Conservation (phyloP, 257 asterid genomes). For the Solanum ossicruentum region DNA sequence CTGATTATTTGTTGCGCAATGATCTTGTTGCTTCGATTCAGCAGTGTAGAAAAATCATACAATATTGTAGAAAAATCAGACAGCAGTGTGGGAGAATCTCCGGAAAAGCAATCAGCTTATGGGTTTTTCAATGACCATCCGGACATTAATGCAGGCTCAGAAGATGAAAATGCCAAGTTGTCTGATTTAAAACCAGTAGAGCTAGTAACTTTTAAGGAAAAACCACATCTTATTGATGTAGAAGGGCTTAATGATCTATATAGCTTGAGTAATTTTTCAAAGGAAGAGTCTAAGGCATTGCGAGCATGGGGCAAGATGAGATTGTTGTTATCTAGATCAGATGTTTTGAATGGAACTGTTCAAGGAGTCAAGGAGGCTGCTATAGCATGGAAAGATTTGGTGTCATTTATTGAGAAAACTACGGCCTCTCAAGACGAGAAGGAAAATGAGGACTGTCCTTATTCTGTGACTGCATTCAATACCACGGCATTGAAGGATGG, state of each 20-base stretch:
- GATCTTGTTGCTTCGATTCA: conserved; percentile 40
- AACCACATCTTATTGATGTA: conserved; percentile 26
- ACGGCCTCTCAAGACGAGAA: conserved; percentile 10
- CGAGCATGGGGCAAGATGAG: conserved; percentile 59
- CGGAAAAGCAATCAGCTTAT: conserved; percentile 47
- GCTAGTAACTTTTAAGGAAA: conserved; percentile 16
- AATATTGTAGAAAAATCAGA: conserved; percentile 32
- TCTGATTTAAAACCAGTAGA: conserved; percentile 9
- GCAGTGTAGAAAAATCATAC: conserved; percentile 33
- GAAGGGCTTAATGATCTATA: conserved; percentile 47
- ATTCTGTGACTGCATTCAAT: conserved; percentile 30
- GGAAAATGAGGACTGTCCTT: conserved; percentile 32
- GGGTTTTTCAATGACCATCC: conserved; percentile 58
- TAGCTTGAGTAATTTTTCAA: conserved; percentile 32
- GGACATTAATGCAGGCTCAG: conserved; percentile 5
- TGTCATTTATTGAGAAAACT: conserved; percentile 15
- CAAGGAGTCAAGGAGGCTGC: conserved; percentile 82
- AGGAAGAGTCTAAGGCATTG: conserved; percentile 28
- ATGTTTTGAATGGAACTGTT: conserved; percentile 72
- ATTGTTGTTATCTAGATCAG: conserved; percentile 57
- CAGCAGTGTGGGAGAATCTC: conserved; percentile 28
- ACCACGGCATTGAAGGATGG: conserved; percentile 9
- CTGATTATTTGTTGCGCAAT: conserved; percentile 43
- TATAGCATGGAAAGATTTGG: conserved; percentile 38
- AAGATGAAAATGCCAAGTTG: conserved; percentile 5